Base-by-base conservation (phyloP, 805 yeast species). In the Hanseniaspora vineae region DNA sequence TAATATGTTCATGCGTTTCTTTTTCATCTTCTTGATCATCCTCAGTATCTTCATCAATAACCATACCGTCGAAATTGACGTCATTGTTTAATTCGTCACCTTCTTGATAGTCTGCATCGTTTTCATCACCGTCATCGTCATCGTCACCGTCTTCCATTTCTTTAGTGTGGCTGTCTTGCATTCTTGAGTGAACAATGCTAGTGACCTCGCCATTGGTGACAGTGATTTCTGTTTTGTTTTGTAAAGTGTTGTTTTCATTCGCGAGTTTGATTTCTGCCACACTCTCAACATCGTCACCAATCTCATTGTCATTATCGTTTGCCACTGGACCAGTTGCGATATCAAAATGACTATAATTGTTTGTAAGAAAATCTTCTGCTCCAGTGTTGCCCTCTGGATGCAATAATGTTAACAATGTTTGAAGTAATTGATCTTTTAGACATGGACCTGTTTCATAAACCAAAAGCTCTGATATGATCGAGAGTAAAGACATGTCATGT, bases 371-470 rank as follows among this genome's bases (percentile, higher is more conserved):
- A 19, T 48, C 42, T 18, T 31, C 44, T 43, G 48, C 52, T 10
- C 57, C 57, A 20, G 59, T 44, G 44, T 61, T 62, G 6, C 65
- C 66, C 40, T 60, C 65, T 1, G 85, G 80, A 57, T 84, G 89
- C 13, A 89, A 67, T 33, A 89, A 63, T 1, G 80, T 78, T 58
- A 80, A 80, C 44, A 89, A 64, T 1, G 96, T 95, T 63, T 88
- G 96, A 52, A 76, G 79, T 0, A 89, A 83, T 61, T 88, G 96
- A 6, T 84, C 77, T 57, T 83, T 80, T 46, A 88, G 64, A 0
- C 95, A 94, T 5, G 80, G 75, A 52, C 79, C 79, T 11, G 69
- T 66, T 50, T 84, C 94, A 18, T 75, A 71, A 2, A 80, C 60
- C 6, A 89, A 61, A 15, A 87, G 71, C 35, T 77, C 72, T 0